Evolutionary conservation across 495 filamentous ascomycete genomes (phyloP), one percentile per base, ranked within the genome.

Genomic region (Penicillium samsonianum): DNA sequence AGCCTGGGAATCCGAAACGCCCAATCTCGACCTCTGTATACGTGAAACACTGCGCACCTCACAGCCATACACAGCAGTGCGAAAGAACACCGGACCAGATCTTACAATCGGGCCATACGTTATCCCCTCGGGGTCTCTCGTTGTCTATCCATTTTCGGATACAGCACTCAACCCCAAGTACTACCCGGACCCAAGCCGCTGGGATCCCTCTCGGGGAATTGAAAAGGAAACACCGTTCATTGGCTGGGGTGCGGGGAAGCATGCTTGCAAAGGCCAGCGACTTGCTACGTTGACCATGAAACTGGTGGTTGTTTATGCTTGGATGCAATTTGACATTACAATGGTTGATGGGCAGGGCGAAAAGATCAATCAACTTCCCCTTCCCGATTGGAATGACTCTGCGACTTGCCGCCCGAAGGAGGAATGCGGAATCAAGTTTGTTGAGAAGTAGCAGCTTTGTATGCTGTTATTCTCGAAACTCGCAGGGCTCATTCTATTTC

Each of bases 251-350:
- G 33, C 22, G 12, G 57, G 57, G 1, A 59, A 42, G 16, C 50
- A 54, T 20, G 30, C 37, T 9, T 59, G 57, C 43, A 53, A 59
- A 33, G 57, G 57, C n/a, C 57, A 59, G 17, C 38, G 57, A 35
- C 57, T 59, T 26, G 57, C 40, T 6, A 43, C 35, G 2, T 42
- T 59, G 43, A 59, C 16, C 8, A 26, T 59, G 40, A 59, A 59
- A 41, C 43, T 59, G 9, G 25, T 59, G 42, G 44, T 40, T 25
- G 33, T 44, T 20, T 54, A 31, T 14, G 20, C 46, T 22, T 1
- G 54, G 19, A 28, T 48, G 33, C 35, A 26, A 22, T 59, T 48
- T 4, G 33, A 54, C 19, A 40, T 55, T 9, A 33, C 33, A 0
- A 26, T 59, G 25, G 50, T 58, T 20, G 55, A 50, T 50, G 45